phyloP scores from a whole-genome alignment of 1,139 yeast species.

The Blastobotrys arbuscula region DNA sequence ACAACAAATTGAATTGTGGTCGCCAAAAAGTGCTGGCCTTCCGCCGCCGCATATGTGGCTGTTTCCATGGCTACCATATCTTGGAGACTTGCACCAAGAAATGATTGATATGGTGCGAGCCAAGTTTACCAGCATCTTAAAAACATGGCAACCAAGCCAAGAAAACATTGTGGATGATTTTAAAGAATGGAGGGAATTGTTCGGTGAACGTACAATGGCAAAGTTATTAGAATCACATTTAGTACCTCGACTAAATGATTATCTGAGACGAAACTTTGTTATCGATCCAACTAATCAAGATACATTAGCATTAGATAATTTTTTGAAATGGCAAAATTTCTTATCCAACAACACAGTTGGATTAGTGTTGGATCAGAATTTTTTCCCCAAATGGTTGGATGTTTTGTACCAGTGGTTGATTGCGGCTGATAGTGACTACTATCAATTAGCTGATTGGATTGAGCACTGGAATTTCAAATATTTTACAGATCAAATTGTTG shows the following conservation, averaged over 20 bases:
- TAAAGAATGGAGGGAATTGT: slow-evolving; percentile 36
- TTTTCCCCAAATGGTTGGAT: slow-evolving; percentile 34
- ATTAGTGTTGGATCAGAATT: slow-evolving; percentile 26
- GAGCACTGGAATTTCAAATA: slow-evolving; percentile 29
- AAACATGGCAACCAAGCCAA: slow-evolving; percentile 32
- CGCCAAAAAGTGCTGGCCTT: slow-evolving; percentile 20
- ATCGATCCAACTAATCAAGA: slow-evolving; percentile 34
- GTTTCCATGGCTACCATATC: slow-evolving; percentile 42
- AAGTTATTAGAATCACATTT: slow-evolving; percentile 27
- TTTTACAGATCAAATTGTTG: slow-evolving; percentile 25
- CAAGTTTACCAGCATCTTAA: slow-evolving; percentile 33
- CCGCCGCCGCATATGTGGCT: slow-evolving; percentile 38
- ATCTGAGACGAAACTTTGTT: slow-evolving; percentile 23
- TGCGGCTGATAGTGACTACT: slow-evolving; percentile 18
- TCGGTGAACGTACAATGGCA: slow-evolving; percentile 33
- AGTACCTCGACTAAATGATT: slow-evolving; percentile 34
- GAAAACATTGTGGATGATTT: slow-evolving; percentile 31
- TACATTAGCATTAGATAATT: slow-evolving; percentile 20
- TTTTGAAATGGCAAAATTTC: slow-evolving; percentile 28
- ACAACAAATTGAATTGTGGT: slow-evolving; percentile 36
- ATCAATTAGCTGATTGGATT: slow-evolving; percentile 32
- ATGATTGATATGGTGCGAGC: slow-evolving; percentile 29
- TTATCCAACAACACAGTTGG: slow-evolving; percentile 25
- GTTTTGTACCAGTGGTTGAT: slow-evolving; percentile 31
- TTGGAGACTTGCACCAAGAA: slow-evolving; percentile 18